Base-by-base conservation (phyloP, 2,329 filamentous ascomycete species). In the Lachnellula hyalina region DNA sequence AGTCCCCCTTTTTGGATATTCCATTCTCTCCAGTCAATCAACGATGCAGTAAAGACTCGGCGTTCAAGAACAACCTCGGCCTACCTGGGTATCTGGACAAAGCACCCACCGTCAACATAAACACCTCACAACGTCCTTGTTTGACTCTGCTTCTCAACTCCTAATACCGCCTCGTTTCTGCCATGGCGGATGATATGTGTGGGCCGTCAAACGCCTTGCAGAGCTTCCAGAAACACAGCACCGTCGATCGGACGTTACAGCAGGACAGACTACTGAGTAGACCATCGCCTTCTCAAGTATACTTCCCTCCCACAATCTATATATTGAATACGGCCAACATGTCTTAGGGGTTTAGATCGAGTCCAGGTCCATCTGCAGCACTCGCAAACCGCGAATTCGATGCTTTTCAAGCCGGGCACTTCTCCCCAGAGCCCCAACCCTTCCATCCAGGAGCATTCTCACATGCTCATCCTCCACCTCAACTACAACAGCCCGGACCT, bases 181-280 rank as follows among this genome's bases (percentile, higher is more conserved):
- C 19, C 63, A 88, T 88, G 85, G 76, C 81, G 51, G 84, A 88
- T 65, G 77, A 80, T 63, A 74, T 87, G 52, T 90, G 86, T 70
- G 86, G 86, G 54, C 86, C 86, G 14, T 87, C 86, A 9, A 90
- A 88, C 71, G 78, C 85, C 60, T 78, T 89, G 40, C 83, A 87
- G 65, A 85, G 80, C 65, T 85, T 89, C 70, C 83, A 86, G 68
- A 87, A 89, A 70, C 85, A 89, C 71, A 76, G 79, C 11, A 77
- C 81, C 42, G 75, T 81, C 58, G 85, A 89, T 68, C 76, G 84
- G 54, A 86, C 84, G 8, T 74, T 89, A 54, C 86, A 89, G 68
- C 86, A 89, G 71, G 86, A 90, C 70, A 81, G 84, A 47, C 69
- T 88, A 41, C 71, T 77, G 36, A 73, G 77, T 9, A 77, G 79